Evolutionary conservation across 495 filamentous ascomycete species (phyloP), one percentile per base, ranked within the genome.

Genomic region (Annulohypoxylon bovei): DNA sequence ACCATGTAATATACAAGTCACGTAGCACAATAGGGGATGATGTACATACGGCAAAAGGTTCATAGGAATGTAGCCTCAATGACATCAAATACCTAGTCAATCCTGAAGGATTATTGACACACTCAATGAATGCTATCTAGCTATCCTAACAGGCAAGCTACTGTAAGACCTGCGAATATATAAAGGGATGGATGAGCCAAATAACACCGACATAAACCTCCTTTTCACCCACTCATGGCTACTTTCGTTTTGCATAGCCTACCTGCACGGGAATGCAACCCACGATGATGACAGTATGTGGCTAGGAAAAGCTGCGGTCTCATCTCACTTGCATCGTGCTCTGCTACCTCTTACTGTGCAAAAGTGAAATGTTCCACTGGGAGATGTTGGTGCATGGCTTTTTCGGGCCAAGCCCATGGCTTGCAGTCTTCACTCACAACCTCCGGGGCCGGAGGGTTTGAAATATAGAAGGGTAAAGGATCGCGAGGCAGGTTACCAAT

Each of bases 321-420:
- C 35, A n/a, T 20, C 69, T 64, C 23, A 52, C 47, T 50, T 49
- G 64, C 35, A 55, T 58, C 44, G 22, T 39, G 3, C 6, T 35
- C 42, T 33, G 25, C 30, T 33, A 18, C 33, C 6, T 32, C 30
- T 69, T 40, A 75, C 18, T 50, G 72, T 20, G 69, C 60, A 50
- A 77, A 77, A 27, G 65, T 57, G 40, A 55, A 77, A 2, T 23
- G 46, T n/a, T 55, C 67, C 12, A 61, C 52, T 57, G 42, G 20
- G 11, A 71, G 62, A 14, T 53, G 54, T 6, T 59, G 56, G 44
- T 77, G 56, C 75, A 77, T 77, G 1, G 75, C 69, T 27, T 27
- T 69, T 42, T 75, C 67, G 22, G 44, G 52, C 44, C 60, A 64
- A 35, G 58, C 61, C 75, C 75, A 77, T 12, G 67, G 12, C 12